These are phyloP conservation scores for Pseudocercospora musae DNA, from an alignment of 2,329 filamentous ascomycete species.

Conservation along the genomic window DNA sequence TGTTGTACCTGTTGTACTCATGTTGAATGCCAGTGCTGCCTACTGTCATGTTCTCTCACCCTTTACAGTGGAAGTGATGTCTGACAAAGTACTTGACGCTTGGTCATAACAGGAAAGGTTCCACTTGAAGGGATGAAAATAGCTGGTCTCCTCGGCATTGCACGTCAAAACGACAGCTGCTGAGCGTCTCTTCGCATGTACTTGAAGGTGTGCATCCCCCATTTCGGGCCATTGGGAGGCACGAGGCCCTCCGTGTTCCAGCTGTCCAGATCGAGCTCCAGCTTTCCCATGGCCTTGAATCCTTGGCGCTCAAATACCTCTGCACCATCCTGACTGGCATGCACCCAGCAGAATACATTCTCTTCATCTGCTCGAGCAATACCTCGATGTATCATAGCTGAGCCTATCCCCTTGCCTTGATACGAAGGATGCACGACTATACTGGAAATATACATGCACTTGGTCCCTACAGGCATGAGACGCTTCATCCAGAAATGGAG, in stretches of 20 bases:
- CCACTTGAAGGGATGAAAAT: not conserved
- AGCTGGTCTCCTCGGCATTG: not conserved
- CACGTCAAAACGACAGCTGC: not conserved
- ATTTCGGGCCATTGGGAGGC: not conserved
- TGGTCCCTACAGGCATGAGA: not conserved
- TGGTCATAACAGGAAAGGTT: not conserved
- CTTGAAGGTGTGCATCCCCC: conserved; percentile 2
- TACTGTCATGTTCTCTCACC: not conserved
- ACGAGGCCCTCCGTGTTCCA: not conserved
- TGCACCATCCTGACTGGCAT: not conserved
- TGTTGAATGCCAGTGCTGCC: not conserved
- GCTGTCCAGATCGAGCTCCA: conserved; percentile 1
- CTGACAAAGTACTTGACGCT: not conserved
- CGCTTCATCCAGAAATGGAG: not conserved
- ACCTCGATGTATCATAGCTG: not conserved
- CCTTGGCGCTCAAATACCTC: not conserved
- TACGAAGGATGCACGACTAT: conserved; percentile 1
- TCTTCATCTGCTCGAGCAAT: not conserved
- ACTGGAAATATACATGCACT: conserved; percentile 3
- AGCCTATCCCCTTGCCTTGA: conserved; percentile 1
- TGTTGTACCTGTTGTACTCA: too few relatives aligned
- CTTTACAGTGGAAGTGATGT: not conserved
- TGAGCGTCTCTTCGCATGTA: not conserved
- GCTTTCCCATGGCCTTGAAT: not conserved
- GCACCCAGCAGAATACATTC: conserved; percentile 1